A percentile compares a stretch with the other conserved stretches of the same genome.
phyloP scores from a whole-genome alignment of 331 rosid genomes.

The Erythrophleum ivorense region DNA sequence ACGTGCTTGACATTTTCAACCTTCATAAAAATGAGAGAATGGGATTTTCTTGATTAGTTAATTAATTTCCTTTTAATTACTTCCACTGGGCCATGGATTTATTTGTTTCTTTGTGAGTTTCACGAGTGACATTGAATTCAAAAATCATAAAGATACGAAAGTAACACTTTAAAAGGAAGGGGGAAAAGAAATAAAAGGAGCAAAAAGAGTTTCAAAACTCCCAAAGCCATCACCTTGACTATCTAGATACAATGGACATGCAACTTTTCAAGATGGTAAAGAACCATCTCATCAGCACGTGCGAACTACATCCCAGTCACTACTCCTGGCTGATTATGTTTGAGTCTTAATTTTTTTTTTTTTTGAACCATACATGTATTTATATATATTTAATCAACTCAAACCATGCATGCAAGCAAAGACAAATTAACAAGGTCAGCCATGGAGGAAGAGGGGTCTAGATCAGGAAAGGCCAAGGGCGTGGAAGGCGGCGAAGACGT shows the following conservation, averaged over 20 bases:
- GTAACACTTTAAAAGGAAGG: background rate
- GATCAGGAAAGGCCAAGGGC: background rate
- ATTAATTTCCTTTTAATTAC: too few relatives aligned
- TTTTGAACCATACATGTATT: background rate
- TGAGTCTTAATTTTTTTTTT: slow-evolving; percentile 7
- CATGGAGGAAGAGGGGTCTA: slow-evolving; percentile 34
- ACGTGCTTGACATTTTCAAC: slow-evolving; percentile 31
- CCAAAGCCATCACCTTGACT: slow-evolving; percentile 77
- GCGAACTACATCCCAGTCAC: slow-evolving; percentile 4
- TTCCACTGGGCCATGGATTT: background rate
- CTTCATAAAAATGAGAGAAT: slow-evolving; percentile 1
- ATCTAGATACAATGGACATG: slow-evolving; percentile 65
- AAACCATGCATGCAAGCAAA: slow-evolving; percentile 59
- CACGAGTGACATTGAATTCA: background rate
- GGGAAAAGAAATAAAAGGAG: background rate
- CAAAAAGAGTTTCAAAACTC: background rate
- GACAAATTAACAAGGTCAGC: background rate
- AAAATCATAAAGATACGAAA: background rate
- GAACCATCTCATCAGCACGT: slow-evolving; percentile 52
- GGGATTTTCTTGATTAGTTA: too few relatives aligned
- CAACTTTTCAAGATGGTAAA: slow-evolving; percentile 24
- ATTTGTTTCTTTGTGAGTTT: slow-evolving; percentile 23
- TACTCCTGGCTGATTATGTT: slow-evolving; percentile 28
- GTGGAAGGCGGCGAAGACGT: slow-evolving; percentile 41
- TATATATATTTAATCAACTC: background rate